These are phyloP conservation scores for Wallacemonas sp. DNA, from an alignment of 208 protist species.

Conservation along the genomic window DNA sequence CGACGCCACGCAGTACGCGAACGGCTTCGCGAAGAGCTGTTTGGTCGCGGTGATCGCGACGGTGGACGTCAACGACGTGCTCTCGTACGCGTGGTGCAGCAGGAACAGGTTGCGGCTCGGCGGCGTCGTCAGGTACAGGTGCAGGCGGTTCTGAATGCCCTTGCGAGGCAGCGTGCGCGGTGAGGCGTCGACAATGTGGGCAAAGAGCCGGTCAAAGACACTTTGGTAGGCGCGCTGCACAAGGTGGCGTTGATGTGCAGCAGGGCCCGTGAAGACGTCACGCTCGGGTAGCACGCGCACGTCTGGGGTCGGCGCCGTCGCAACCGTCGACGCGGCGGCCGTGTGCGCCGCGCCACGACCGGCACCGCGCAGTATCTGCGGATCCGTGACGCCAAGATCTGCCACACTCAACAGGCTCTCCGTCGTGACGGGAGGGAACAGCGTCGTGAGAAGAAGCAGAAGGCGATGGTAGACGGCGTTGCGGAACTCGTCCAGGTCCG, in stretches of 20 bases:
- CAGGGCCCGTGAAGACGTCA: slow-evolving; percentile 14
- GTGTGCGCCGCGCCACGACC: not conserved
- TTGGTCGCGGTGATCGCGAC: slow-evolving; percentile 26
- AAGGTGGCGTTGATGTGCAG: slow-evolving; percentile 6
- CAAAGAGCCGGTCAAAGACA: slow-evolving; percentile 3
- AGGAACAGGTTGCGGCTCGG: slow-evolving; percentile 73
- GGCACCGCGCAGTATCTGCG: not conserved
- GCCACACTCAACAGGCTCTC: not conserved
- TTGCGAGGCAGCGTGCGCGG: slow-evolving; percentile 33
- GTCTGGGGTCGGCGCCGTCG: not conserved
- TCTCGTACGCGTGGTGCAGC: slow-evolving; percentile 41
- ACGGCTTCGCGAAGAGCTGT: slow-evolving; percentile 22
- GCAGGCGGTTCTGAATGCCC: slow-evolving; percentile 62
- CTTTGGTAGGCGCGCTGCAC: slow-evolving; percentile 8
- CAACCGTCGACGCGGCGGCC: not conserved
- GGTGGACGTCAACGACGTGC: slow-evolving; percentile 32
- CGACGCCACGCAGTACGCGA: slow-evolving; percentile 48
- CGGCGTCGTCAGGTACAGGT: slow-evolving; percentile 76
- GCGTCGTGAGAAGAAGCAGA: slow-evolving; percentile 32
- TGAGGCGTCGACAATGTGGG: not conserved
- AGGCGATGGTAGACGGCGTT: slow-evolving; percentile 60
- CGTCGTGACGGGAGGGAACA: slow-evolving; percentile 21
- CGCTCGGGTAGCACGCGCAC: not conserved
- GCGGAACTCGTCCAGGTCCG: slow-evolving; percentile 59
- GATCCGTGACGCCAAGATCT: not conserved